These are phyloP conservation scores for Nidularia pulvinata DNA, from an alignment of 768 basidiomycete genomes.

Conservation along the genomic window DNA sequence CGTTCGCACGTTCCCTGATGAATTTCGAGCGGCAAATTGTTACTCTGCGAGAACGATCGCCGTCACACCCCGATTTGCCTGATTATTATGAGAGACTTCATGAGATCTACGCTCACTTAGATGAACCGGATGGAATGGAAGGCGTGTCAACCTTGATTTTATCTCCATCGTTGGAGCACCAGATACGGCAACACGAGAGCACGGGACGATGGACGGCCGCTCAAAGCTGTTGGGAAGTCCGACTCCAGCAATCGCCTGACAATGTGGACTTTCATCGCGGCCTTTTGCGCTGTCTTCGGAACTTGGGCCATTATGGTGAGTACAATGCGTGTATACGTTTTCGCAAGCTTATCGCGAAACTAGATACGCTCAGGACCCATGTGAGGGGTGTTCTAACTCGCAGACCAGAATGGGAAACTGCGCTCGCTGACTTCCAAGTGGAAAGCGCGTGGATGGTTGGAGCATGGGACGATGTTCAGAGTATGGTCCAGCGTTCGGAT, in stretches of 20 bases:
- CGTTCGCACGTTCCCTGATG: constrained; percentile 93
- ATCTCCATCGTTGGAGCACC: constrained; percentile 89
- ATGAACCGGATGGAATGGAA: constrained; percentile 99
- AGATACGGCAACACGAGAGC: constrained; percentile 97
- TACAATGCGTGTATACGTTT: constrained; percentile 4
- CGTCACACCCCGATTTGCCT: constrained; percentile 50
- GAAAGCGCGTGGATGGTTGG: constrained; percentile 98
- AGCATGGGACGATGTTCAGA: constrained; percentile 84
- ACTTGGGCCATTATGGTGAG: constrained; percentile 96
- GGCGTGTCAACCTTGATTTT: constrained; percentile 90
- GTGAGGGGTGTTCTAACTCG: constrained; percentile 88
- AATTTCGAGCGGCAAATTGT: constrained; percentile 89
- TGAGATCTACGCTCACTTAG: constrained; percentile 93
- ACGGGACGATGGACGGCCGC: constrained; percentile 98
- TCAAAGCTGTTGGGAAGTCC: constrained; percentile 99
- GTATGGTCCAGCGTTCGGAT: constrained; percentile 50
- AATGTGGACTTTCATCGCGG: constrained; percentile 90
- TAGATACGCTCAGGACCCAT: constrained; percentile 94
- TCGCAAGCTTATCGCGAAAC: constrained; percentile 2
- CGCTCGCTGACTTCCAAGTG: constrained; percentile 80
- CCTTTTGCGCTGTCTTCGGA: constrained; percentile 86
- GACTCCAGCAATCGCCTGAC: constrained; percentile 87
- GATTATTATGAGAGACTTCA: constrained; percentile 88
- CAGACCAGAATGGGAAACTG: constrained; percentile 80
- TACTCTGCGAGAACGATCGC: constrained; percentile 40